Percentiles rank a stretch among this genome's conserved stretches.
These are phyloP conservation scores for Fusarium compactum DNA, from an alignment of 2,329 filamentous ascomycete genomes.

Conservation along the genomic window DNA sequence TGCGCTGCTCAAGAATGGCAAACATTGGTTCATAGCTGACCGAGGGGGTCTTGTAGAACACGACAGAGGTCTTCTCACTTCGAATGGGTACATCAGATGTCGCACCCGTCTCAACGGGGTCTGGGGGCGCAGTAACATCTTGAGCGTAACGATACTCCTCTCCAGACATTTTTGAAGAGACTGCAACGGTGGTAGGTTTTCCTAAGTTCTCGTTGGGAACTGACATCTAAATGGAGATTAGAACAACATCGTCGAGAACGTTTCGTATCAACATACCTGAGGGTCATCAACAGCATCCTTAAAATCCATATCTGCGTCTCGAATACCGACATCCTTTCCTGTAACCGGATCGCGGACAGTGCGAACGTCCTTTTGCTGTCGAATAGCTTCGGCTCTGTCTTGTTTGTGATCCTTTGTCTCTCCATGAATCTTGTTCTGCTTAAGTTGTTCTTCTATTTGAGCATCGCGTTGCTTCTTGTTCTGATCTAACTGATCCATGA, in stretches of 20 bases:
- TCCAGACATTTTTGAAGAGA: conserved; percentile 76
- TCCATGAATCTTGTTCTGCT: conserved; percentile 52
- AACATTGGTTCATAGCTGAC: conserved; percentile 93
- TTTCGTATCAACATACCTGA: conserved; percentile 59
- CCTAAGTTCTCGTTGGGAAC: conserved; percentile 91
- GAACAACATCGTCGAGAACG: not conserved
- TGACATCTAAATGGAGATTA: conserved; percentile 63
- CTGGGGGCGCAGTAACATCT: conserved; percentile 90
- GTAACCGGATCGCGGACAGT: conserved; percentile 89
- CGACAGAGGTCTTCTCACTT: conserved; percentile 94
- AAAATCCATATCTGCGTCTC: conserved; percentile 78
- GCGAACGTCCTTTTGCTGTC: conserved; percentile 67
- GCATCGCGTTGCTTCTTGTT: conserved; percentile 83
- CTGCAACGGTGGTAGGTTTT: conserved; percentile 78
- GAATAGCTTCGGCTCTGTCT: conserved; percentile 45
- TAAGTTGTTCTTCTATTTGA: conserved; percentile 71
- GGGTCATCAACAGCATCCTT: conserved; percentile 79
- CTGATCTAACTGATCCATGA: conserved; percentile 80
- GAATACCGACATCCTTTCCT: conserved; percentile 85
- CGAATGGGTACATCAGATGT: conserved; percentile 96
- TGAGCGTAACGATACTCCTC: conserved; percentile 87
- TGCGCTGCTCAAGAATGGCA: conserved; percentile 77
- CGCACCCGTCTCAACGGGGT: conserved; percentile 82
- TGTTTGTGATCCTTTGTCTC: conserved; percentile 60
- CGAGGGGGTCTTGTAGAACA: conserved; percentile 94